These are phyloP conservation scores for Neurospora sp. DNA, from an alignment of 2,329 filamentous ascomycete genomes.

Conservation along the genomic window DNA sequence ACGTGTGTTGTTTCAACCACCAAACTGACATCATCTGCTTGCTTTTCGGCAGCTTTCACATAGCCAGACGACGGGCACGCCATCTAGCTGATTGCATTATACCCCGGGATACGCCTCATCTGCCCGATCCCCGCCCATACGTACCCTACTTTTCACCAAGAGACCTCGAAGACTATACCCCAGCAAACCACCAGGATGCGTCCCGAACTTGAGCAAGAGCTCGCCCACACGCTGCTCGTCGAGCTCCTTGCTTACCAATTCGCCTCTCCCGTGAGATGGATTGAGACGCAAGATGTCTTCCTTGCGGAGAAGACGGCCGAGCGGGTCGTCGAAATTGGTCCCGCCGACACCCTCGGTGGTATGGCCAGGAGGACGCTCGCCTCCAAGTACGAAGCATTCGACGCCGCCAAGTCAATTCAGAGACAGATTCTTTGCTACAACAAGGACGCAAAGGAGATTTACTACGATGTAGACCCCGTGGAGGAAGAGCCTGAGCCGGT, in stretches of 20 bases:
- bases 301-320: constrained; percentile 92
- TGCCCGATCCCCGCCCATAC: background rate
- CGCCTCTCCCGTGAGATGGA: constrained; percentile 97
- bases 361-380: constrained; percentile 96
- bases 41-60: background rate
- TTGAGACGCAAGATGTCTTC: constrained; percentile 99
- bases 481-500: constrained; percentile 72
- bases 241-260: constrained; percentile 99
- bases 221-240: constrained; percentile 94
- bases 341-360: constrained; percentile 89
- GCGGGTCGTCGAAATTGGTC: constrained; percentile 94
- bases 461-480: constrained; percentile 94
- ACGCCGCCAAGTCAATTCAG: constrained; percentile 91
- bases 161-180: constrained; percentile 1
- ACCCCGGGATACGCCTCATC: background rate
- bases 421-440: constrained; percentile 98
- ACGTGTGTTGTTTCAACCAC: background rate
- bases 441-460: constrained; percentile 98
- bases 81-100: background rate
- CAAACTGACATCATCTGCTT: background rate
- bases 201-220: constrained; percentile 98
- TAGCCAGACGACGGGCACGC: background rate
- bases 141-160: background rate
- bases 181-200: constrained; percentile 55
- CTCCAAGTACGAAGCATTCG: constrained; percentile 97